Base-by-base conservation (phyloP, 1,139 yeast species). In the Pichia sp. region DNA sequence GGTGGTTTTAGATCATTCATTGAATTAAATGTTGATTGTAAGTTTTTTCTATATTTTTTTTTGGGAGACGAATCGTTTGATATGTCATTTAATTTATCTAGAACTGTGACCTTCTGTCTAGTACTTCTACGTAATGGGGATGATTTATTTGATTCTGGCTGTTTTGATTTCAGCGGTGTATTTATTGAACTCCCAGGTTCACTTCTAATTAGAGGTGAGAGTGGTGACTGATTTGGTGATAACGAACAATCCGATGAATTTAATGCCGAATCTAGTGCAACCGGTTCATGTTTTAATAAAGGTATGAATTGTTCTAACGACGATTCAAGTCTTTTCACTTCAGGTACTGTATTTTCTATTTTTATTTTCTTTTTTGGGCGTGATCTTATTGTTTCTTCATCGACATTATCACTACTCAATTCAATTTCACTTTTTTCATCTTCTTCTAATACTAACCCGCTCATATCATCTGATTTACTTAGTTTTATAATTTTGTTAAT, bases 401-500 rank as follows among this genome's bases (percentile, higher is more conserved):
- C 30, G 25, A 4, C 25, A 6, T 42, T 25, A 19, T 9, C 29
- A n/a, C 22, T n/a, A 13, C 28, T 22, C 19, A 30, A 27, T 18
- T 30, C 14, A 18, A 2, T 28, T 13, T 33, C 41, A 11, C 28
- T 31, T 22, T 46, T 52, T 56, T 56, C 58, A 53, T 68, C 64
- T 57, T 68, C 63, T 57, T 64, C 64, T 13, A 54, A 58, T 29
- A 52, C 47, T 19, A 62, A 22, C 2, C 56, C 58, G 3, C 50
- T 60, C 45, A 53, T 53, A 48, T 60, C 62, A 51, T 61, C 65
- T 45, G 49, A 67, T 69, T 52, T 61, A 53, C 65, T 61, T 42
- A 71, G 72, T 16, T 56, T 52, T 22, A 74, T 72, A 47, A 75
- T 73, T 48, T 62, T 60, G 53, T 80, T 82, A 0, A 85, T 84